Evolutionary conservation across 306 rosid species (phyloP).

Genomic region (Cercis canadensis): DNA sequence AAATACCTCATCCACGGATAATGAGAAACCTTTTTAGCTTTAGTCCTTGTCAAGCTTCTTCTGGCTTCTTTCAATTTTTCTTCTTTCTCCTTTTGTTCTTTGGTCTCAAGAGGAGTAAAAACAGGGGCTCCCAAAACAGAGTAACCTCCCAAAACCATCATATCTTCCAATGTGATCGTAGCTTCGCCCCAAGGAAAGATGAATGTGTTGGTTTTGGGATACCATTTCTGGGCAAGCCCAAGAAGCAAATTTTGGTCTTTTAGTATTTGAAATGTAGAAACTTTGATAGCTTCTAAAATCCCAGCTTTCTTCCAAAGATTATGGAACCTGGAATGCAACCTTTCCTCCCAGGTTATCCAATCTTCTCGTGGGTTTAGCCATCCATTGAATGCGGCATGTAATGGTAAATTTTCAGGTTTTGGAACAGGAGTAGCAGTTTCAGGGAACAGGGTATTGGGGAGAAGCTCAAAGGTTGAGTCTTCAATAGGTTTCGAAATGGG

Average conservation of each 20-base stretch:
- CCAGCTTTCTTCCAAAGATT: constrained; percentile 39
- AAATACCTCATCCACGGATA: constrained; percentile 44
- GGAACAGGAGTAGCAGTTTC: background rate
- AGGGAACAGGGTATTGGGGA: constrained; percentile 1
- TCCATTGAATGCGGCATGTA: constrained; percentile 26
- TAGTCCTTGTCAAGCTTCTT: background rate
- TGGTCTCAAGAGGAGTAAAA: constrained; percentile 12
- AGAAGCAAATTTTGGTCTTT: constrained; percentile 29
- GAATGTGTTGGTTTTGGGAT: constrained; percentile 49
- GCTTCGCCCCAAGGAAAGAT: constrained; percentile 60
- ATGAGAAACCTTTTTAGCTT: constrained; percentile 34
- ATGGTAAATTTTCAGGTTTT: background rate
- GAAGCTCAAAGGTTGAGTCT: background rate
- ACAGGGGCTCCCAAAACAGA: constrained; percentile 46
- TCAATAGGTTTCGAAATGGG: constrained; percentile 21
- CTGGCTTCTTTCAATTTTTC: constrained; percentile 1
- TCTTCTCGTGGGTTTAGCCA: constrained; percentile 35
- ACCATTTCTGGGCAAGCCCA: constrained; percentile 44
- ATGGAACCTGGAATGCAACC: constrained; percentile 31
- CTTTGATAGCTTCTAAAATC: constrained; percentile 44
- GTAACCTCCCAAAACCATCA: constrained; percentile 48
- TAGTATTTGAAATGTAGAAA: constrained; percentile 32
- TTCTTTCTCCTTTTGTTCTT: constrained; percentile 10
- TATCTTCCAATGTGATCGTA: constrained; percentile 55
- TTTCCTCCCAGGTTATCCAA: constrained; percentile 45